Conservation (phyloP, 306 rosid species). For the Cucumis cinereus region DNA sequence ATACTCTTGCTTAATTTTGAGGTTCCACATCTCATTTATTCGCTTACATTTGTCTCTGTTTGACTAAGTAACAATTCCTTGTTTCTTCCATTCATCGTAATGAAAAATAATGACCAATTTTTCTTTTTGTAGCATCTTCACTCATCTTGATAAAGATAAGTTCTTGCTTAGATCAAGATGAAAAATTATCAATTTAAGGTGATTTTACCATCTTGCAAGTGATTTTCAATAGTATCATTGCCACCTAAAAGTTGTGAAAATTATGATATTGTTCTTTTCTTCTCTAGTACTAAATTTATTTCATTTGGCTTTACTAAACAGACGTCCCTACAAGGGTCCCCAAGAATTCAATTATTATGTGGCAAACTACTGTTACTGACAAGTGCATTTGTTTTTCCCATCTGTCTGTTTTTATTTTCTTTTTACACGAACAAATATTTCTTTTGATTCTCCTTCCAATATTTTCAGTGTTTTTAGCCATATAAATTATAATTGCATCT, state of each 20-base stretch:
- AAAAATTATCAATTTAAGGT: neutral
- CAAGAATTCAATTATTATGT: neutral
- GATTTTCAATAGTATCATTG: neutral
- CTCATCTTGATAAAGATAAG: neutral
- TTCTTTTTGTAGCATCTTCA: neutral
- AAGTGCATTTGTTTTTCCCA: neutral
- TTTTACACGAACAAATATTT: neutral
- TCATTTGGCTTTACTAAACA: neutral
- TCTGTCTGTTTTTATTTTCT: neutral
- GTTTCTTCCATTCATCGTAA: neutral
- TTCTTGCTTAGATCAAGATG: neutral
- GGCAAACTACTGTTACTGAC: neutral
- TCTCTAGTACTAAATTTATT: neutral
- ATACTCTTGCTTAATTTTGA: neutral
- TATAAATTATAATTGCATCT: neutral
- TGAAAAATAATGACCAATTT: neutral
- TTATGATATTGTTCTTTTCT: neutral
- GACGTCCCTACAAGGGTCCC: neutral
- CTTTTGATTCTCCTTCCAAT: neutral
- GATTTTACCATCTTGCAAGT: neutral
- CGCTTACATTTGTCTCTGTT: neutral
- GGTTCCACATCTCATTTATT: neutral
- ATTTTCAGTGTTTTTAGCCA: neutral
- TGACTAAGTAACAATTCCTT: neutral
- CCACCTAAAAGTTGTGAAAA: neutral